Evolutionary conservation across 2,329 filamentous ascomycete species (phyloP).

Genomic region (Ciborinia camelliae): DNA sequence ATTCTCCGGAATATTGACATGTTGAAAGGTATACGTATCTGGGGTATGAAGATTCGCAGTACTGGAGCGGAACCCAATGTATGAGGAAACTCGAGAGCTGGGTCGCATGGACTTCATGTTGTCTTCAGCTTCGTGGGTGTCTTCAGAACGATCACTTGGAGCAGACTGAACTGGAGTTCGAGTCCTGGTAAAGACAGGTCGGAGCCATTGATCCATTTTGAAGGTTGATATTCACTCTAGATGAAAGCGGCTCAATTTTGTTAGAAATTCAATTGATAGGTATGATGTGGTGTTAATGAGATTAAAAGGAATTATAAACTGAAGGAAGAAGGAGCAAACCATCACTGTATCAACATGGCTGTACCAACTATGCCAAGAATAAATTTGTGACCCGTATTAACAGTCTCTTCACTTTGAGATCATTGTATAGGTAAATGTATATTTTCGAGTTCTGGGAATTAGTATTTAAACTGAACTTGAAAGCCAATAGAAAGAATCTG

Average conservation of each 20-base stretch:
- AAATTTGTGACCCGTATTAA: neutral
- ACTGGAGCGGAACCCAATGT: constrained; percentile 26
- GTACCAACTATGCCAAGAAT: neutral
- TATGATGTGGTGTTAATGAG: neutral
- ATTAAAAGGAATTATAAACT: neutral
- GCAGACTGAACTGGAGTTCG: constrained; percentile 24
- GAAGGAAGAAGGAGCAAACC: constrained; percentile 4
- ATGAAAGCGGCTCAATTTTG: neutral
- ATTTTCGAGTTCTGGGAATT: neutral
- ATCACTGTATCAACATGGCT: neutral
- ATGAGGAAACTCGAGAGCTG: constrained; percentile 32
- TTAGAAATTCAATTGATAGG: neutral
- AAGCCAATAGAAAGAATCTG: neutral
- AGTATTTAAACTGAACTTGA: neutral
- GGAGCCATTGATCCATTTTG: constrained; percentile 34
- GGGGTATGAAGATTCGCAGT: constrained; percentile 20
- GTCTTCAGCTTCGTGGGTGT: constrained; percentile 26
- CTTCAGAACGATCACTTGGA: constrained; percentile 21
- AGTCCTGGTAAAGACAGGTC: constrained; percentile 31
- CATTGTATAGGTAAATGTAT: neutral
- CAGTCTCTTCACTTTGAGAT: neutral
- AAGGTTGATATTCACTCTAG: neutral
- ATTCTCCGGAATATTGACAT: constrained; percentile 28
- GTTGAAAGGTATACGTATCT: constrained; percentile 25
- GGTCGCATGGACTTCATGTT: constrained; percentile 22